Evolutionary conservation across 2,329 filamentous ascomycete genomes (phyloP).

Genomic region (Calonectria hongkongensis): DNA sequence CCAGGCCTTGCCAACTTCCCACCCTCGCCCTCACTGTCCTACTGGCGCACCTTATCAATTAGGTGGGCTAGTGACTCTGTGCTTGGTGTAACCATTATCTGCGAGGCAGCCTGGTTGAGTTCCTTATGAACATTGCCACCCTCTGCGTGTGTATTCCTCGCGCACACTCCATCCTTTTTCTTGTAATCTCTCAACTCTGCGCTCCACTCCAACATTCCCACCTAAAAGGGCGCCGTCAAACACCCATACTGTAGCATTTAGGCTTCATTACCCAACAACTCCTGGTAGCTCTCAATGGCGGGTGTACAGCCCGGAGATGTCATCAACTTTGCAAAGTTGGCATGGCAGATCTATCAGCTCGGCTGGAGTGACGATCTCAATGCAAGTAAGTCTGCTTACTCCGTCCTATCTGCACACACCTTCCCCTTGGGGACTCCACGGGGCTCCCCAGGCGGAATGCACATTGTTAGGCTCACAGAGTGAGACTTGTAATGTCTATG

Average conservation of each 20-base stretch:
- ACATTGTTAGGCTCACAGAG: constrained; percentile 23
- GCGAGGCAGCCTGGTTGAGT: constrained; percentile 30
- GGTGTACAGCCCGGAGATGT: constrained; percentile 56
- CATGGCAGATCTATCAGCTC: constrained; percentile 58
- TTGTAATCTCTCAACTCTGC: constrained; percentile 28
- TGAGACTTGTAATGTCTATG: constrained; percentile 17
- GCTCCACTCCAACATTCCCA: neutral
- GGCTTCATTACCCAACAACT: constrained; percentile 25
- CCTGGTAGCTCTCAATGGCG: constrained; percentile 48
- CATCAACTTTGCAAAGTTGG: constrained; percentile 57
- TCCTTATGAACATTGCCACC: constrained; percentile 40
- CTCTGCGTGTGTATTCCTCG: constrained; percentile 34
- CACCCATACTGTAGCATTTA: constrained; percentile 14
- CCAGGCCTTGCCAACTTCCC: constrained; percentile 25
- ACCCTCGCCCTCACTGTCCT: constrained; percentile 36
- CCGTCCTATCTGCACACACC: constrained; percentile 17
- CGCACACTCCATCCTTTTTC: constrained; percentile 29
- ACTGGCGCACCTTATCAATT: constrained; percentile 34
- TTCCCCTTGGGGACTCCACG: constrained; percentile 41
- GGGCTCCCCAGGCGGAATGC: constrained; percentile 42
- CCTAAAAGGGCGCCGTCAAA: neutral
- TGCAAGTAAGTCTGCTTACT: constrained; percentile 57
- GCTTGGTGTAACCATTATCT: constrained; percentile 27
- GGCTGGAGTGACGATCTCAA: constrained; percentile 59
- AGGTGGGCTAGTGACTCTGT: constrained; percentile 19